These are phyloP conservation scores for Phytophthora ohioensis DNA, from an alignment of 352 stramenopile species.

Conservation along the genomic window DNA sequence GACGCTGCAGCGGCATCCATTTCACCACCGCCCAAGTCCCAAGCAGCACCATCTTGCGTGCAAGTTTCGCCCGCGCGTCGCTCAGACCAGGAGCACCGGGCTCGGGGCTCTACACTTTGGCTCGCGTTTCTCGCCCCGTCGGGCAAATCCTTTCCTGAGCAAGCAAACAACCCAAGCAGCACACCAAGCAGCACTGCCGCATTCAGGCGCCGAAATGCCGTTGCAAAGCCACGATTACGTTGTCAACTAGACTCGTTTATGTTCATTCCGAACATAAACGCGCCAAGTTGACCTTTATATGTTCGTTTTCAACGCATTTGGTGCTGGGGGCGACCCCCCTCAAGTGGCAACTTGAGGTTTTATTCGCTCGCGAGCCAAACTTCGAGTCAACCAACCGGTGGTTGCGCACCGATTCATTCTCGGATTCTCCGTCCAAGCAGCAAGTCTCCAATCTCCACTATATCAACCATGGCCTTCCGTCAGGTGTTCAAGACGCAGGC, in stretches of 20 bases:
- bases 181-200: background rate
- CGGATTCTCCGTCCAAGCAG: slow-evolving; percentile 51
- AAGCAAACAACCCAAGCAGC: slow-evolving; percentile 26
- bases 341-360: slow-evolving; percentile 30
- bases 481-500: slow-evolving; percentile 56
- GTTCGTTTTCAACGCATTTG: slow-evolving; percentile 3
- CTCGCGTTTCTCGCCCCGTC: slow-evolving; percentile 16
- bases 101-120: slow-evolving; percentile 19
- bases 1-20: slow-evolving; percentile 8
- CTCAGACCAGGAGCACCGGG: slow-evolving; percentile 17
- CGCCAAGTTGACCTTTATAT: background rate
- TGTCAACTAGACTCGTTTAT: background rate
- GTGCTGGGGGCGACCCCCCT: slow-evolving; percentile 20
- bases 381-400: background rate
- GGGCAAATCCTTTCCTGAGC: slow-evolving; percentile 36
- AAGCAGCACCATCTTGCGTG: slow-evolving; percentile 18
- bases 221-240: slow-evolving; percentile 14
- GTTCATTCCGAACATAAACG: background rate
- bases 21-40: too few species aligned
- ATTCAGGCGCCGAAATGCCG: slow-evolving; percentile 5
- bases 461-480: slow-evolving; percentile 54
- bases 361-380: slow-evolving; percentile 9
- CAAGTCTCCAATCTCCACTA: slow-evolving; percentile 28
- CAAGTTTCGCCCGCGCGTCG: slow-evolving; percentile 9
- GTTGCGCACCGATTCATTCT: slow-evolving; percentile 42